Evolutionary conservation across 768 basidiomycete species (phyloP).

Genomic region (Tricholoma bakamatsutake): DNA sequence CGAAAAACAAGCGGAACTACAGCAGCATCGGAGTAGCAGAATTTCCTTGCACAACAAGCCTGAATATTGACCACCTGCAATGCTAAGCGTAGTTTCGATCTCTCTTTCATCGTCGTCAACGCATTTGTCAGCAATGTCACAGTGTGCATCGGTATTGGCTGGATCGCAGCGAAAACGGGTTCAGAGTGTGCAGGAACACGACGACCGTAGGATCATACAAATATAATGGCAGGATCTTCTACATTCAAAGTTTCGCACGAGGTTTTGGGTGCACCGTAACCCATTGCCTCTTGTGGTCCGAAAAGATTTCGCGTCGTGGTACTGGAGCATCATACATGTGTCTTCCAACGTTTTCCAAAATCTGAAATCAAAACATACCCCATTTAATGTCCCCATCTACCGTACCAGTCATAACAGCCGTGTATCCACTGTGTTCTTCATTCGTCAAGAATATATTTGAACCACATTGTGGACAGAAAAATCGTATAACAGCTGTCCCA

Average conservation of each 20-base stretch:
- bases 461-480: conserved; percentile 31
- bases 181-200: too few species aligned
- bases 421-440: conserved; percentile 5
- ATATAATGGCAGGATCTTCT: too few species aligned
- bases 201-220: too few species aligned
- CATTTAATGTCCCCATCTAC: conserved; percentile 9
- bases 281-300: background rate
- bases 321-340: background rate
- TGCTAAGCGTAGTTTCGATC: too few species aligned
- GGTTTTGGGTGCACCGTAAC: background rate
- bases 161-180: too few species aligned
- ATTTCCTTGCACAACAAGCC: too few species aligned
- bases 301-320: background rate
- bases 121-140: too few species aligned
- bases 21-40: too few species aligned
- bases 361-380: conserved; percentile 6
- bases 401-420: conserved; percentile 9
- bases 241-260: background rate
- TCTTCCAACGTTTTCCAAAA: background rate
- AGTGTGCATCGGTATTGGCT: too few species aligned
- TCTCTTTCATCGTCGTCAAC: too few species aligned
- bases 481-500: conserved; percentile 23
- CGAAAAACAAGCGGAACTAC: too few species aligned
- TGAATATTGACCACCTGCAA: too few species aligned
- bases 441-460: conserved; percentile 26